Conservation (phyloP, 257 asterid species). For the Penstemon eatonii region DNA sequence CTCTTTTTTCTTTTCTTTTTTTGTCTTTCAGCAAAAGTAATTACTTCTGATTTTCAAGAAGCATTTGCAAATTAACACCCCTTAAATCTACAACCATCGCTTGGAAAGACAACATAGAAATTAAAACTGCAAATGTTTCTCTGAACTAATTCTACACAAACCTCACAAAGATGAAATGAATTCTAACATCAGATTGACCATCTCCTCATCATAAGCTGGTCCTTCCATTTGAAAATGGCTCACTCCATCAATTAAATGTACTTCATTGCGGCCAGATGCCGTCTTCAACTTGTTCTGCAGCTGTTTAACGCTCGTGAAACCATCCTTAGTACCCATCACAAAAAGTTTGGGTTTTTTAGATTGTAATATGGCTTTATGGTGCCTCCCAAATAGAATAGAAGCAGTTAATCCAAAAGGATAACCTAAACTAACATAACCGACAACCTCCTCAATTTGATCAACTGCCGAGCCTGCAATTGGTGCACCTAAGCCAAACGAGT, state of each 20-base stretch:
- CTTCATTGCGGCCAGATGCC: constrained; percentile 57
- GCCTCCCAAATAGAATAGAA: constrained; percentile 76
- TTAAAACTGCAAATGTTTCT: too few relatives aligned
- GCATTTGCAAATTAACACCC: too few relatives aligned
- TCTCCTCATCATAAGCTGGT: constrained; percentile 64
- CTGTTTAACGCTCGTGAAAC: constrained; percentile 82
- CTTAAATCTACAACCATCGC: too few relatives aligned
- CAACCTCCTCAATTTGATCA: constrained; percentile 58
- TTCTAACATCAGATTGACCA: constrained; percentile 52
- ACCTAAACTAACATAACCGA: constrained; percentile 72
- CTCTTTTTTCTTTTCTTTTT: too few relatives aligned
- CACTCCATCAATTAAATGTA: constrained; percentile 65
- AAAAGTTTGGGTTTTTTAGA: constrained; percentile 81
- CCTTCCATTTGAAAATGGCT: constrained; percentile 93
- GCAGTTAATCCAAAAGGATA: constrained; percentile 80
- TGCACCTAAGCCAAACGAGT: constrained; percentile 48
- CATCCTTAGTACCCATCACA: constrained; percentile 81
- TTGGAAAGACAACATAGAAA: too few relatives aligned
- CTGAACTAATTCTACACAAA: not conserved
- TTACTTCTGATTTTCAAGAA: too few relatives aligned
- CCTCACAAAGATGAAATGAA: constrained; percentile 46
- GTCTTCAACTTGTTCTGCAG: constrained; percentile 69
- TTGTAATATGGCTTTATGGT: constrained; percentile 61
- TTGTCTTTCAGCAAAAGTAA: too few relatives aligned
- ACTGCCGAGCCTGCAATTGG: constrained; percentile 82